Evolutionary conservation across 208 protist genomes (phyloP).

Genomic region (Acanthamoeba triangularis): DNA sequence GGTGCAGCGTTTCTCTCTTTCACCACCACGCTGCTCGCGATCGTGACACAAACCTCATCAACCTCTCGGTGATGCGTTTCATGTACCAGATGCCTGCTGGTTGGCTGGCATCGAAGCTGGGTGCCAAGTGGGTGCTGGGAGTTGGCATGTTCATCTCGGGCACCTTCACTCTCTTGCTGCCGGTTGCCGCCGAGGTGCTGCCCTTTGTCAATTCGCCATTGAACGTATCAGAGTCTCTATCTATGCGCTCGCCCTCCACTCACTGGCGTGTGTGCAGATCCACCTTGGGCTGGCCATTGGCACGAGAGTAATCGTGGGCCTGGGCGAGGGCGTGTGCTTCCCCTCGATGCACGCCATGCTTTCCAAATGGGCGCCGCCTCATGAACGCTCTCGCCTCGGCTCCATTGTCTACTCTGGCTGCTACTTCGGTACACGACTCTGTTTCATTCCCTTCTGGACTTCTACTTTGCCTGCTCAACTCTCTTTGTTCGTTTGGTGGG

Average conservation of each 20-base stretch:
- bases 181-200: slow-evolving; percentile 37
- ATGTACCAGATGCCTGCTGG: slow-evolving; percentile 39
- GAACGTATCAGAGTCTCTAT: not conserved
- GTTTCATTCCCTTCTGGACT: not conserved
- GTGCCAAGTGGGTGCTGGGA: slow-evolving; percentile 67
- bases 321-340: slow-evolving; percentile 66
- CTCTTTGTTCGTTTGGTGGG: not conserved
- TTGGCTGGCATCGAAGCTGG: slow-evolving; percentile 52
- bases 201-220: not conserved
- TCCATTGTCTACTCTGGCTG: slow-evolving; percentile 60
- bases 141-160: not conserved
- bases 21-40: not conserved
- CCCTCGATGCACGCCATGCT: slow-evolving; percentile 76
- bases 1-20: not conserved
- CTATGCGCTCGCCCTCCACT: not conserved
- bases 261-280: not conserved
- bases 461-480: not conserved
- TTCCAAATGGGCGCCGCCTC: slow-evolving; percentile 63
- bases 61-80: not conserved
- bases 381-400: slow-evolving; percentile 57
- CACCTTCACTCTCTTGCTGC: slow-evolving; percentile 39
- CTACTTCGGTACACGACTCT: slow-evolving; percentile 16
- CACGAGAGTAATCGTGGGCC: not conserved
- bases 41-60: not conserved
- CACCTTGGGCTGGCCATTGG: not conserved